A percentile compares a stretch with the other conserved stretches of the same genome.
Conservation (phyloP, 2,329 filamentous ascomycete species). For the Triangularia setosa region DNA sequence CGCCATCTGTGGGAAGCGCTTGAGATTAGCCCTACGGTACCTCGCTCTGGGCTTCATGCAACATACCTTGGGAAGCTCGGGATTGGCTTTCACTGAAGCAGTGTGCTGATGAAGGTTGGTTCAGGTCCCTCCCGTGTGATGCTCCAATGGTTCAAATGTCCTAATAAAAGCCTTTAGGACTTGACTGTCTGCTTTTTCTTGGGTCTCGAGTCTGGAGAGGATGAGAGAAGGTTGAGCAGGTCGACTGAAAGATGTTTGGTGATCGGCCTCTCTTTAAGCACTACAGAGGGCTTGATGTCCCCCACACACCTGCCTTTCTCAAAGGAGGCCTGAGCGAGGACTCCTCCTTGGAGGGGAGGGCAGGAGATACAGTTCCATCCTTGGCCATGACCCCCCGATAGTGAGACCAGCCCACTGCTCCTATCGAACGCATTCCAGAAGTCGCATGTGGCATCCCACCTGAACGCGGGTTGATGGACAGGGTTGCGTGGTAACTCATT, state of each 20-base stretch:
- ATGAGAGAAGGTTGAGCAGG: background rate
- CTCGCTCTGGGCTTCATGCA: slow-evolving; percentile 3
- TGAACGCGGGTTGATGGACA: slow-evolving; percentile 12
- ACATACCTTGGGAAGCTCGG: slow-evolving; percentile 3
- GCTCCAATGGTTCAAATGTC: background rate
- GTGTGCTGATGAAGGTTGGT: background rate
- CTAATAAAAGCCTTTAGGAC: background rate
- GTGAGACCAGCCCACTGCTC: slow-evolving; percentile 9
- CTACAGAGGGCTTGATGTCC: slow-evolving; percentile 3
- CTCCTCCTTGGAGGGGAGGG: background rate
- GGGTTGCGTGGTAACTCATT: slow-evolving; percentile 1
- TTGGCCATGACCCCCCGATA: slow-evolving; percentile 7
- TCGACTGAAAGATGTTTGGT: slow-evolving; percentile 3
- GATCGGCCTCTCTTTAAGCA: slow-evolving; percentile 15
- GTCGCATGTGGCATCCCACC: slow-evolving; percentile 25
- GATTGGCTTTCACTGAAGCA: background rate
- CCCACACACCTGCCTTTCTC: slow-evolving; percentile 11
- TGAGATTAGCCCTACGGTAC: slow-evolving; percentile 7
- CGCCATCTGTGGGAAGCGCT: slow-evolving; percentile 13
- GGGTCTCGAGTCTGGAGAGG: background rate
- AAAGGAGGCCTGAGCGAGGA: slow-evolving; percentile 21
- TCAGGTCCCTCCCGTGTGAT: background rate
- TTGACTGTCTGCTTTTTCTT: background rate
- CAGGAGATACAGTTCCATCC: slow-evolving; percentile 12
- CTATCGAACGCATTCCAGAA: slow-evolving; percentile 16